Evolutionary conservation across 129 eudicot species (phyloP), one percentile per base, ranked within the genome.

Genomic region (Solidago caesia): DNA sequence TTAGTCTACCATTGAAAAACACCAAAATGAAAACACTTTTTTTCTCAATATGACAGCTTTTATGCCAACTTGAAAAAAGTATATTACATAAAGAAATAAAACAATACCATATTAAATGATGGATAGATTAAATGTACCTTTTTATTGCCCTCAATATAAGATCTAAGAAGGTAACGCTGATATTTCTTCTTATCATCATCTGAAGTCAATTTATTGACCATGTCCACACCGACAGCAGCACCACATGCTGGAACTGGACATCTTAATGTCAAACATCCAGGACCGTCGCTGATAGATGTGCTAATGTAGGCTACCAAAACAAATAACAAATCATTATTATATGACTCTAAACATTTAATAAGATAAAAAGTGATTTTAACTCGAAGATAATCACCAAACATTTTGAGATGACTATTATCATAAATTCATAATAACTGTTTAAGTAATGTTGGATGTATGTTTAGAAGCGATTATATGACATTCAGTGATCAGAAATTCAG

Each of bases 181-280:
- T 89, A 92, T 77, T 89, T 92, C 73, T 84, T 85, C 81, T 89
- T 89, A 68, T 89, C 93, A 65, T 85, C 97, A 45, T 77, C 80
- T 14, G 89, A 73, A 42, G 86, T 85, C 81, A 92, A 70, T 76
- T 44, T 73, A 33, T 84, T 67, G 61, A 92, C 83, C 96, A 90
- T 85, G 67, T 87, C 90, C 55, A 85, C 88, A 65, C 90, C 89
- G 61, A 91, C 75, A 47, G 96, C 96, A 74, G 93, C 91, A 73
- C 85, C 84, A 74, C 97, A 92, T 7, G 91, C 82, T 71, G 97
- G 97, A 73, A 85, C 85, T 43, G 97, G 96, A 70, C 97, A 92
- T 77, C 91, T 81, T 79, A 92, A 75, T 66, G 79, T 80, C 82
- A 92, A 84, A 82, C 96, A 89, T 79, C 97, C 97, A 81, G 97